phyloP scores from a whole-genome alignment of 495 filamentous ascomycete genomes.

The Talaromyces liani region DNA sequence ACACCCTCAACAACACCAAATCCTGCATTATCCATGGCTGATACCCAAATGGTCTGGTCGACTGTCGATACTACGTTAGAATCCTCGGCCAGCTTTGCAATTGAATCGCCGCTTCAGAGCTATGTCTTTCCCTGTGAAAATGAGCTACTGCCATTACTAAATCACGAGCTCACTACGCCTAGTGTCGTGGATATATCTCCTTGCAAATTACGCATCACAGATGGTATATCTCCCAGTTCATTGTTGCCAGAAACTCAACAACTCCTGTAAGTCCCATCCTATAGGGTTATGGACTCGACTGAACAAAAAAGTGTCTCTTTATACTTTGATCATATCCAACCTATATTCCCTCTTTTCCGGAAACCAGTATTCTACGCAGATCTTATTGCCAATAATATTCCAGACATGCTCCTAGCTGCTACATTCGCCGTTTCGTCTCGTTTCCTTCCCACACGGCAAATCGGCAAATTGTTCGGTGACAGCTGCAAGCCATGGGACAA shows the following conservation, averaged over 20 bases:
- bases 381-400: constrained; percentile 1
- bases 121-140: not conserved
- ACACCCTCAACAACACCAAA: not conserved
- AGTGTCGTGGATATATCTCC: not conserved
- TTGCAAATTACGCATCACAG: not conserved
- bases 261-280: not conserved
- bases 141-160: not conserved
- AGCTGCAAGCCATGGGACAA: not conserved
- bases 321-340: constrained; percentile 9
- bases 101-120: not conserved
- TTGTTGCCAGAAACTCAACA: not conserved
- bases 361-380: constrained; percentile 6
- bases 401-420: constrained; percentile 1
- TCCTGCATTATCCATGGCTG: not conserved
- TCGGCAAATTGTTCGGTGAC: not conserved
- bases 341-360: constrained; percentile 6
- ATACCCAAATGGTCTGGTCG: not conserved
- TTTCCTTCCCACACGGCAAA: not conserved
- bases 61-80: not conserved
- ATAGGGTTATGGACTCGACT: not conserved
- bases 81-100: not conserved
- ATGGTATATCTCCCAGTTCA: not conserved
- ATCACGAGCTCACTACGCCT: not conserved
- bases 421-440: constrained; percentile 4
- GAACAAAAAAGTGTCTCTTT: not conserved